Base-by-base conservation (phyloP, 2,329 filamentous ascomycete species). In the Ophiostoma perfectum region DNA sequence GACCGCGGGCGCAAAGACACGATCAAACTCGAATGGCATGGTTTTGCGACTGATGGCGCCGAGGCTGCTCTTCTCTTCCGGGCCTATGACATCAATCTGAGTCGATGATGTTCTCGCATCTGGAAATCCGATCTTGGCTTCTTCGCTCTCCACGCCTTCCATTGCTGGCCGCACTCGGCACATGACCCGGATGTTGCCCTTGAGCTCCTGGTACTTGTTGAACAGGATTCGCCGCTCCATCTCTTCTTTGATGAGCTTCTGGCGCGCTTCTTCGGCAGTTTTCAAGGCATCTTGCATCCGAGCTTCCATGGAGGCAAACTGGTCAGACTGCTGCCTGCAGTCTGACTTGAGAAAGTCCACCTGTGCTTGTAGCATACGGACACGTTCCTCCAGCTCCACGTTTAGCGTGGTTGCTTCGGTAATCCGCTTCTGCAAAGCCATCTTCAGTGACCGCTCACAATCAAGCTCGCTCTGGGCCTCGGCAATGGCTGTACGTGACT, bases 101-200 rank as follows among this genome's bases (percentile, higher is more conserved):
- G 93, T 91, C 52, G 90, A 91, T 60, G 90, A 91, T 39, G 96
- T 95, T 70, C 92, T 91, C 16, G 90, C 86, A 47, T 98, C 82
- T 0, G 94, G 93, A 72, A 92, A 97, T 2, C 85, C 83, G 72
- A 98, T 91, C 66, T 86, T 85, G 3, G 94, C 92, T 12, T 86
- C 82, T 38, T 88, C 83, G 6, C 88, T 88, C 69, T 90, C 88
- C 0, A 80, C 78, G 0, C 78, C 73, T 38, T 81, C 82, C 36
- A 90, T 81, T 0, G 89, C 81, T 0, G 95, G 95, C 55, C 96
- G 89, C 41, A 98, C 94, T 76, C 95, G 88, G 76, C 94, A 98
- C 87, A 99, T 99, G 72, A 99, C 95, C 27, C 95, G 90, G 75
- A 99, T 99, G 76, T 99, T 99, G 74, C 95, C 95, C 78, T 97